Conservation (phyloP, 257 asterid species). For the Nicotiana sylvestris region DNA sequence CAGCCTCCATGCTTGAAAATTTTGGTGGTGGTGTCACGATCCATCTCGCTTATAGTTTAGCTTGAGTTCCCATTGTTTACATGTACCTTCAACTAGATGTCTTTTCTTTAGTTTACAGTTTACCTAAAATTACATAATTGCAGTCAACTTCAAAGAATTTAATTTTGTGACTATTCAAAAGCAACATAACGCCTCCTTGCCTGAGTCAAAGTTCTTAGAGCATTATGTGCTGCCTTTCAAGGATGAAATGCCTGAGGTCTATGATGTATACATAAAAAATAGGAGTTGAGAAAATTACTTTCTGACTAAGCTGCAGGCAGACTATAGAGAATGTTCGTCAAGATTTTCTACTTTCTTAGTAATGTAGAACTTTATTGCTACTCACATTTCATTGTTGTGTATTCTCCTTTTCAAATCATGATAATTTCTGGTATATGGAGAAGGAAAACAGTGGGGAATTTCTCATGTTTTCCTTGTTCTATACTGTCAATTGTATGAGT, state of each 20-base stretch:
- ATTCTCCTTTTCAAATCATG: no score
- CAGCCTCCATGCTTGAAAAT: background rate
- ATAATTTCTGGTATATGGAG: no score
- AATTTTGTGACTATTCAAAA: no score
- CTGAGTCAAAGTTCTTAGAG: conserved; percentile 5
- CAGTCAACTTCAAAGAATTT: no score
- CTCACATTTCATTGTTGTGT: no score
- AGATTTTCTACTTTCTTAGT: no score
- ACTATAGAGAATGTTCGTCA: no score
- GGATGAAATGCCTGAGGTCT: conserved; percentile 11
- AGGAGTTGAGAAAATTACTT: background rate
- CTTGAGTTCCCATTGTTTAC: background rate
- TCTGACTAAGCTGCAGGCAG: no score
- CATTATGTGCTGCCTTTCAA: background rate
- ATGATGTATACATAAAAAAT: background rate
- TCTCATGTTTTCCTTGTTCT: no score
- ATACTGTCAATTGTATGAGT: no score
- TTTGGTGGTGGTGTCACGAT: background rate
- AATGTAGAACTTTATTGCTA: no score
- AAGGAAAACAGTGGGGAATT: no score
- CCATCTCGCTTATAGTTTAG: background rate
- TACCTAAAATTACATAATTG: background rate
- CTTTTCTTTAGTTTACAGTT: background rate
- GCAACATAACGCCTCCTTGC: background rate
- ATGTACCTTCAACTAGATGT: background rate